These are phyloP conservation scores for Ganoderma multipileum DNA, from an alignment of 1,284 basidiomycete species.

Conservation along the genomic window DNA sequence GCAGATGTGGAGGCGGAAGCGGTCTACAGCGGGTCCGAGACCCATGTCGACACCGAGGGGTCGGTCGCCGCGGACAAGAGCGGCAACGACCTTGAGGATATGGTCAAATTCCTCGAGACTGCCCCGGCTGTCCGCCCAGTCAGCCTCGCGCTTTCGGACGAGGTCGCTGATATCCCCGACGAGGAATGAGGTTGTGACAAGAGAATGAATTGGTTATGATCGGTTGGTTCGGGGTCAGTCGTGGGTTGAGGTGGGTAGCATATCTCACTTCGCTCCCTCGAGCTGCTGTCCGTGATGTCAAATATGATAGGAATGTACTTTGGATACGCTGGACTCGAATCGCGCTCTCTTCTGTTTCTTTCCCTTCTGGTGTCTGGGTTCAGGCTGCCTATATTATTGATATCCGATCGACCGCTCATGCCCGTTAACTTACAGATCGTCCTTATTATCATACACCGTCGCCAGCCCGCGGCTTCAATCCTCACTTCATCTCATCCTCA, in stretches of 20 bases:
- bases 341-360: neutral
- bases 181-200: slow-evolving; percentile 33
- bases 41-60: slow-evolving; percentile 29
- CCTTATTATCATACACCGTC: neutral
- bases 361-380: neutral
- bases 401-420: neutral
- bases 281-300: neutral
- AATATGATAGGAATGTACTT: slow-evolving; percentile 5
- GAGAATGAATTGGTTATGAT: neutral
- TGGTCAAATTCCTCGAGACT: slow-evolving; percentile 69
- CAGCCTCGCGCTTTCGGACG: slow-evolving; percentile 39
- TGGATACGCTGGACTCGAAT: neutral
- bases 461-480: neutral
- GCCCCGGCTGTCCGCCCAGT: slow-evolving; percentile 39
- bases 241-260: slow-evolving; percentile 9
- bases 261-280: neutral
- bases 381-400: neutral
- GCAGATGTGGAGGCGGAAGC: slow-evolving; percentile 34
- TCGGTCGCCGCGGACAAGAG: slow-evolving; percentile 32
- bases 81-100: slow-evolving; percentile 60
- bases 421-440: slow-evolving; percentile 6
- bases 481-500: neutral
- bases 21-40: slow-evolving; percentile 29
- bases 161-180: slow-evolving; percentile 43
- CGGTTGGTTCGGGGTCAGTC: neutral